Conservation (phyloP, 345 rosid species). For the Conringia planisiliqua region DNA sequence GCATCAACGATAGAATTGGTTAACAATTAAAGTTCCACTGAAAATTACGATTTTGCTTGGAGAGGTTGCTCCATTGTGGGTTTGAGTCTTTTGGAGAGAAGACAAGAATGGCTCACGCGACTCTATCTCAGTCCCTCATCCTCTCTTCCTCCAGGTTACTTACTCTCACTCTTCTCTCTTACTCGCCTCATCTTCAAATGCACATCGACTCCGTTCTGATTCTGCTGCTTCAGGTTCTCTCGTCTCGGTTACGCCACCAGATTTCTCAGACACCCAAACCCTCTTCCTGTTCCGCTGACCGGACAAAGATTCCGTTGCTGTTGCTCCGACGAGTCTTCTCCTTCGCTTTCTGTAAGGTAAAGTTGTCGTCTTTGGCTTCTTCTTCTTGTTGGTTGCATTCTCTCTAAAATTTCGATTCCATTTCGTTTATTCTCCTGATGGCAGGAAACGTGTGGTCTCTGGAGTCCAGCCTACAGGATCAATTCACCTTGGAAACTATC, state of each 20-base stretch:
- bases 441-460: constrained; percentile 81
- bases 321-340: constrained; percentile 14
- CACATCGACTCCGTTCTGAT: background rate
- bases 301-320: constrained; percentile 23
- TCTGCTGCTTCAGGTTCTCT: constrained; percentile 15
- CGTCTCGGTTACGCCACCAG: constrained; percentile 12
- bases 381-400: background rate
- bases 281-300: background rate
- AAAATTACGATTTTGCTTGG: too few relatives aligned
- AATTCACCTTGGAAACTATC: constrained; percentile 87
- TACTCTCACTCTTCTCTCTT: background rate
- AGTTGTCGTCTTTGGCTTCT: background rate
- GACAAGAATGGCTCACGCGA: constrained; percentile 17
- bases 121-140: constrained; percentile 23
- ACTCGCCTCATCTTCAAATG: background rate
- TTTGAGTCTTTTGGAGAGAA: background rate
- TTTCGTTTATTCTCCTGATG: background rate
- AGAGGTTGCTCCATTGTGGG: too few relatives aligned
- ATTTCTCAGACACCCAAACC: constrained; percentile 10
- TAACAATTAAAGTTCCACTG: too few relatives aligned
- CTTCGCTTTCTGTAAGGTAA: constrained; percentile 22
- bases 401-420: background rate
- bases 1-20: too few relatives aligned
- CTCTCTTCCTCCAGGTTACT: constrained; percentile 20
- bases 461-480: constrained; percentile 96